Base-by-base conservation (phyloP, 495 filamentous ascomycete genomes). In the Lophium mytilinum region DNA sequence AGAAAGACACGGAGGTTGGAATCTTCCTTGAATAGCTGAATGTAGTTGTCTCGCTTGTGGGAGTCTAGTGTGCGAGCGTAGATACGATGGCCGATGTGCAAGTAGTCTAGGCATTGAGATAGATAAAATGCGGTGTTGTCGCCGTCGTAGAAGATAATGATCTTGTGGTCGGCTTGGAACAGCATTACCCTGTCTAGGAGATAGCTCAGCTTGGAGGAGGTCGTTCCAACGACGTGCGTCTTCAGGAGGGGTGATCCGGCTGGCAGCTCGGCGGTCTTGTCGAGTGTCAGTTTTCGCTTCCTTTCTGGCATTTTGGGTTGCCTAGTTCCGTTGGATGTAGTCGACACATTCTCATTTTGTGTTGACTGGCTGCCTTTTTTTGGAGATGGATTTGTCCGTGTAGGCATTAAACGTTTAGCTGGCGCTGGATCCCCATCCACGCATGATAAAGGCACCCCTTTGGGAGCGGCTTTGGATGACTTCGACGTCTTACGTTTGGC, bases 141-240 rank as follows among this genome's bases (percentile, higher is more conserved):
- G 52, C 85, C 84, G 53, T 96, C 91, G 71, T 95, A 96, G 67
- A 97, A 97, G 19, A 96, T 79, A 41, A 97, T 78, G 30, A 92
- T 96, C 65, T 97, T 95, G 56, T 95, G 90, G 0, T 76, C 65
- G 6, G 76, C 66, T 42, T 95, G 80, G 49, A 89, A 74, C 47
- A 80, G 72, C 3, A 81, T 63, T 11, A 96, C 80, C 52, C 78
- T 74, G 53, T 89, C 84, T 9, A 96, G 70, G 1, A 97, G 76
- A 61, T 96, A 96, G 2, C 86, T 89, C 2, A 97, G 74, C 69
- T 97, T 97, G 0, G 85, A 83, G 0, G 92, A 97, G 1, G 87
- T 80, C 0, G 89, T 95, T 8, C 88, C 89, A 50, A 90, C 69
- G 42, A 96, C 76, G 47, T 72, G 75, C 0, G 88, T 84, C 42